phyloP scores from a whole-genome alignment of 345 rosid genomes.

The Gossypium turneri region DNA sequence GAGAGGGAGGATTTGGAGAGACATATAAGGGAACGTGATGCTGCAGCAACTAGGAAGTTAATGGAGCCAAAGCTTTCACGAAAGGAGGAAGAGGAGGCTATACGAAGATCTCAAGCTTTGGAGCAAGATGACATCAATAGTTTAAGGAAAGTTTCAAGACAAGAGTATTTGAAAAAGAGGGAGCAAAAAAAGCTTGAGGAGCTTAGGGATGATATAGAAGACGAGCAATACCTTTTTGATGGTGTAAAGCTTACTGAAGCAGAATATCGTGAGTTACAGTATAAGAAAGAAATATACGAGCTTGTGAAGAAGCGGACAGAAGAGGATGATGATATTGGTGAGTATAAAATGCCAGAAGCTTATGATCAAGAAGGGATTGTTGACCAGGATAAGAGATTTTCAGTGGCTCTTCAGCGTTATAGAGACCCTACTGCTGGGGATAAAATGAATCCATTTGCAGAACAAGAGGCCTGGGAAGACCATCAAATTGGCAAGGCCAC shows the following conservation, averaged over 20 bases:
- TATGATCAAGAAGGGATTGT: conserved; percentile 86
- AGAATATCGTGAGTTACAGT: conserved; percentile 66
- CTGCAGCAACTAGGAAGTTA: conserved; percentile 72
- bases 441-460: conserved; percentile 97
- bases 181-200: conserved; percentile 97
- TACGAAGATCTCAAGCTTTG: conserved; percentile 61
- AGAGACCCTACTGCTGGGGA: conserved; percentile 66
- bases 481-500: conserved; percentile 91
- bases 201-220: conserved; percentile 90
- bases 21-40: conserved; percentile 83
- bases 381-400: conserved; percentile 88
- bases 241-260: conserved; percentile 71
- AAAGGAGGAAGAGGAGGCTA: conserved; percentile 85
- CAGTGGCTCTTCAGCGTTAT: conserved; percentile 89
- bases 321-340: conserved; percentile 59
- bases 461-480: conserved; percentile 99
- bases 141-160: conserved; percentile 93
- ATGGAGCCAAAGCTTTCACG: conserved; percentile 69
- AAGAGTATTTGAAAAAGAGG: conserved; percentile 86
- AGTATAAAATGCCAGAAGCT: conserved; percentile 96
- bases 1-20: conserved; percentile 87
- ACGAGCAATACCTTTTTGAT: conserved; percentile 76
- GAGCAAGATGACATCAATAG: conserved; percentile 55
- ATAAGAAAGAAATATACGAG: conserved; percentile 81
- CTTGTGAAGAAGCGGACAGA: conserved; percentile 73